phyloP scores from a whole-genome alignment of 805 yeast species.

The Kazachstania viticola region DNA sequence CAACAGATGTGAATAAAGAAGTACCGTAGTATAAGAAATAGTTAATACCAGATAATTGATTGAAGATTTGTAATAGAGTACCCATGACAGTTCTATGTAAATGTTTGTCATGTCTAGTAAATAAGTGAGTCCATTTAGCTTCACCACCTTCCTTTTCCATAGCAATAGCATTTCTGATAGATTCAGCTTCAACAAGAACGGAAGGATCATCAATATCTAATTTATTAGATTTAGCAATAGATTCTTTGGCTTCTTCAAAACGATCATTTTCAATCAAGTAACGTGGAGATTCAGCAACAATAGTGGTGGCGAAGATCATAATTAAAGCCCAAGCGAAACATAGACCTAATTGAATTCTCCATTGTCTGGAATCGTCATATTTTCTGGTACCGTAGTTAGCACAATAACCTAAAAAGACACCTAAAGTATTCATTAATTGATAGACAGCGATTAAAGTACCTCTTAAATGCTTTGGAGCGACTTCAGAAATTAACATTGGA shows the following conservation, averaged over 20 bases:
- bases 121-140: constrained; percentile 53
- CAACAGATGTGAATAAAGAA: constrained; percentile 47
- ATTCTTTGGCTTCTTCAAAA: constrained; percentile 41
- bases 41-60: constrained; percentile 54
- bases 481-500: constrained; percentile 59
- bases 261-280: constrained; percentile 35
- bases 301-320: constrained; percentile 42
- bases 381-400: constrained; percentile 40
- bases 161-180: constrained; percentile 50
- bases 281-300: constrained; percentile 61
- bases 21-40: constrained; percentile 60
- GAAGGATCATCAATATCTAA: constrained; percentile 16
- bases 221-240: constrained; percentile 45
- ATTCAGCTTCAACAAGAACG: background rate
- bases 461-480: constrained; percentile 53
- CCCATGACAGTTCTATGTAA: constrained; percentile 43
- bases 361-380: constrained; percentile 28
- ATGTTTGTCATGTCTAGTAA: constrained; percentile 26
- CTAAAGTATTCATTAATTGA: constrained; percentile 54
- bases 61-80: constrained; percentile 45
- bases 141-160: constrained; percentile 47
- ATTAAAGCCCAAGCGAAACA: constrained; percentile 33
- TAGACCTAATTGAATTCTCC: constrained; percentile 44
- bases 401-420: constrained; percentile 58
- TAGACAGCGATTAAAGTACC: constrained; percentile 56